phyloP scores from a whole-genome alignment of 2,329 filamentous ascomycete species.

The Penicillium sp. region DNA sequence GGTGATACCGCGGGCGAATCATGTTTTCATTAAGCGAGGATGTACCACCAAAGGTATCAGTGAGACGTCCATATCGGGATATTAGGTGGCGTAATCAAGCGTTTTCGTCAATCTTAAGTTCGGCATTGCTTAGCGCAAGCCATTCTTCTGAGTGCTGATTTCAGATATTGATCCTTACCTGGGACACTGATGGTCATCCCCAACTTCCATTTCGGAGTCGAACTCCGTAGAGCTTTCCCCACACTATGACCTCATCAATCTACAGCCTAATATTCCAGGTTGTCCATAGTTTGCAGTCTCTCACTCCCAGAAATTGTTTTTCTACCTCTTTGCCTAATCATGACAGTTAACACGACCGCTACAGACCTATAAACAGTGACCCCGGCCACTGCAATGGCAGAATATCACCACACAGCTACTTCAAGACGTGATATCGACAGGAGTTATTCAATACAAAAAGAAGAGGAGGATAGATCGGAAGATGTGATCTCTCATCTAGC shows the following conservation, averaged over 20 bases:
- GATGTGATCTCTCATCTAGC: not conserved
- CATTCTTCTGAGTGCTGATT: not conserved
- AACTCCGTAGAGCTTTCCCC: not conserved
- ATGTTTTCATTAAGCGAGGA: not conserved
- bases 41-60: not conserved
- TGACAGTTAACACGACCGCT: not conserved
- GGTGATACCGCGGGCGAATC: too few relatives aligned
- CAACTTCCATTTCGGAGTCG: not conserved
- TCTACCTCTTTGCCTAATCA: too few relatives aligned
- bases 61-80: not conserved
- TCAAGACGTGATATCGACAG: not conserved
- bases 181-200: not conserved
- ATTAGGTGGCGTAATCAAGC: not conserved
- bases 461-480: not conserved
- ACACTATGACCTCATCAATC: not conserved
- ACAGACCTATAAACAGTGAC: not conserved
- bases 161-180: too few relatives aligned
- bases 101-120: not conserved
- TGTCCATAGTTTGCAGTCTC: too few relatives aligned
- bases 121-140: not conserved
- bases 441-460: not conserved
- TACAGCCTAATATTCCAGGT: not conserved
- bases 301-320: not conserved
- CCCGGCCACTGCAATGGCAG: not conserved
- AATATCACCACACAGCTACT: not conserved